A percentile compares a stretch with the other conserved stretches of the same genome.
phyloP scores from a whole-genome alignment of 1,139 yeast species.

The Magnusiomyces tetraspermus region DNA sequence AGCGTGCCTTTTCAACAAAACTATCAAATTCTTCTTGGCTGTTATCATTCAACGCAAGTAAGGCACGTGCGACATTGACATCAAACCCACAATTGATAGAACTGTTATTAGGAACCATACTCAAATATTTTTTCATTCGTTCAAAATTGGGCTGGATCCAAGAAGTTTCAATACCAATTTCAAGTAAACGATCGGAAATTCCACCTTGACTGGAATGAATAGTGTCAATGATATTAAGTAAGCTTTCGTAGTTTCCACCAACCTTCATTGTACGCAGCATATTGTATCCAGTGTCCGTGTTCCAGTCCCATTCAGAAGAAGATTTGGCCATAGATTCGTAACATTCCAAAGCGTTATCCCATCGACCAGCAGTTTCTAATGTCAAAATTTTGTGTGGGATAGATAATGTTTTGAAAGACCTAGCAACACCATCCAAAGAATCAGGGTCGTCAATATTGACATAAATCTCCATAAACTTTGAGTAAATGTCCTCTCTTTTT shows the following conservation, averaged over 20 bases:
- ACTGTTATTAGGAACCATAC: slow-evolving; percentile 30
- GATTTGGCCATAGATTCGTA: slow-evolving; percentile 55
- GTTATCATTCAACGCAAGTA: slow-evolving; percentile 37
- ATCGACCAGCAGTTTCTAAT: slow-evolving; percentile 75
- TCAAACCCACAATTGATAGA: slow-evolving; percentile 36
- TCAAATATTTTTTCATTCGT: slow-evolving; percentile 50
- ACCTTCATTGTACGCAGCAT: slow-evolving; percentile 47
- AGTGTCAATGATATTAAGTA: slow-evolving; percentile 28
- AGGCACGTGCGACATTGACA: slow-evolving; percentile 56
- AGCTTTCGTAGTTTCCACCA: slow-evolving; percentile 48
- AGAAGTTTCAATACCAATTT: slow-evolving; percentile 67
- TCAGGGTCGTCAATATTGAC: slow-evolving; percentile 84
- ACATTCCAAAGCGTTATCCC: slow-evolving; percentile 84
- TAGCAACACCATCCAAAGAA: slow-evolving; percentile 77
- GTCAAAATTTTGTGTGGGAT: slow-evolving; percentile 65
- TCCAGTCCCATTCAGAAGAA: slow-evolving; percentile 28
- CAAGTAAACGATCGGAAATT: slow-evolving; percentile 28
- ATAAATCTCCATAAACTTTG: slow-evolving; percentile 60
- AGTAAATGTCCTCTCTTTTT: slow-evolving; percentile 21
- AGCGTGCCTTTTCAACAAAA: slow-evolving; percentile 45
- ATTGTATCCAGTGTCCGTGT: slow-evolving; percentile 33
- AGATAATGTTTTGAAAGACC: slow-evolving; percentile 60
- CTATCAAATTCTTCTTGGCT: slow-evolving; percentile 31
- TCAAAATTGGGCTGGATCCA: slow-evolving; percentile 51
- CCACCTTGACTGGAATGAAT: slow-evolving; percentile 5